These are phyloP conservation scores for Zalaria sp. DNA, from an alignment of 2,329 filamentous ascomycete genomes.

Conservation along the genomic window DNA sequence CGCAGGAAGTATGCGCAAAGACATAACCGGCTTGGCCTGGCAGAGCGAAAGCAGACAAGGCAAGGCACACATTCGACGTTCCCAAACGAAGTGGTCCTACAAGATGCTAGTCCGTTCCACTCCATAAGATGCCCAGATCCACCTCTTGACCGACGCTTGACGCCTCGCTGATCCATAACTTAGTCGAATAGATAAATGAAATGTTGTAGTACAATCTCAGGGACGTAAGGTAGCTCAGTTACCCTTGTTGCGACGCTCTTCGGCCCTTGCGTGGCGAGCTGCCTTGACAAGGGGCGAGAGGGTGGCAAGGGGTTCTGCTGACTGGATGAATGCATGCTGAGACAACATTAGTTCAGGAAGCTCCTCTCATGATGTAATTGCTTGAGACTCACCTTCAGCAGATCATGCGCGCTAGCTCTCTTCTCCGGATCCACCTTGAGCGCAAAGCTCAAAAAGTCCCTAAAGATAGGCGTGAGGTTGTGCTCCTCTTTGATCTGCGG, in stretches of 20 bases:
- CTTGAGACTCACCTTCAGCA: constrained; percentile 62
- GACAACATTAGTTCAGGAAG: constrained; percentile 9
- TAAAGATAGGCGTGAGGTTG: constrained; percentile 65
- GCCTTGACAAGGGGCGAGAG: constrained; percentile 78
- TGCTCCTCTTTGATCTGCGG: constrained; percentile 90
- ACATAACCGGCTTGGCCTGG: no score
- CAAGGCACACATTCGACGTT: no score
- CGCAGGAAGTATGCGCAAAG: no score
- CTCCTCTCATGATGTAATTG: background rate
- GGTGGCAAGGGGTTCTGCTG: constrained; percentile 43
- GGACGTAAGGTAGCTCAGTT: constrained; percentile 6
- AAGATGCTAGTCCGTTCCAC: no score
- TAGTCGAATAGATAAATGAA: background rate
- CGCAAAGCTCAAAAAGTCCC: constrained; percentile 83
- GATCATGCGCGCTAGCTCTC: constrained; percentile 84
- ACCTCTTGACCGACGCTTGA: no score
- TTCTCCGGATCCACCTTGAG: constrained; percentile 96
- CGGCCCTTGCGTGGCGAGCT: constrained; percentile 69
- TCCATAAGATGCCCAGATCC: no score
- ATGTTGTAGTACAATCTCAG: background rate
- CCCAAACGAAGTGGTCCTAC: no score
- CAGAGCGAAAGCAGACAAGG: no score
- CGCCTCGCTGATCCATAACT: no score
- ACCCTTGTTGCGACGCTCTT: constrained; percentile 48
- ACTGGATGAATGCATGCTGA: constrained; percentile 36